Percentiles rank a stretch among this genome's conserved stretches.
phyloP scores from a whole-genome alignment of 345 rosid species.

The Lumnitzera littorea region DNA sequence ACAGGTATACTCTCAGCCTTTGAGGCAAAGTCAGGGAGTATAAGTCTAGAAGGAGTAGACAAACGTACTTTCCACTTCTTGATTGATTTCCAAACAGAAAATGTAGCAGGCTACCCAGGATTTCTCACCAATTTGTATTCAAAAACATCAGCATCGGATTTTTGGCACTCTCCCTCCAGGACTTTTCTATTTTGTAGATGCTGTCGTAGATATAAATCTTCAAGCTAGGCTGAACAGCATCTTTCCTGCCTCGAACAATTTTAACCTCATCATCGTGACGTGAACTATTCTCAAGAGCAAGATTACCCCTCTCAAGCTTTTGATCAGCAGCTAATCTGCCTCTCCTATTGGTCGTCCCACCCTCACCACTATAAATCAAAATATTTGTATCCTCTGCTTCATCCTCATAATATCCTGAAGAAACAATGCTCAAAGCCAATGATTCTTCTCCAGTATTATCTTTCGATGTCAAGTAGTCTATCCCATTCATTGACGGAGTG shows the following conservation, averaged over 20 bases:
- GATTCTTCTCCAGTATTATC: conserved; percentile 43
- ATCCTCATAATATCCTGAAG: conserved; percentile 72
- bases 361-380: conserved; percentile 71
- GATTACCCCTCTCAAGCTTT: conserved; percentile 86
- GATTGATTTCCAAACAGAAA: conserved; percentile 54
- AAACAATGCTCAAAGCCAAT: conserved; percentile 66
- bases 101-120: conserved; percentile 62
- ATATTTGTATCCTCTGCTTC: conserved; percentile 53
- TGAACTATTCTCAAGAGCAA: conserved; percentile 70
- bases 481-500: conserved; percentile 76
- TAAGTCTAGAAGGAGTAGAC: conserved; percentile 41
- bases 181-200: conserved; percentile 52
- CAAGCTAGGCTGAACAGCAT: conserved; percentile 25
- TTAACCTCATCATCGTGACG: conserved; percentile 56
- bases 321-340: conserved; percentile 52
- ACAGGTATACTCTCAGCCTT: conserved; percentile 72
- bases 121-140: conserved; percentile 59
- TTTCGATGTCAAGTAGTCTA: conserved; percentile 53
- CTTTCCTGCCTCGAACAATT: conserved; percentile 64
- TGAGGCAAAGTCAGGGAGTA: conserved; percentile 67
- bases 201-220: conserved; percentile 72
- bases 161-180: conserved; percentile 72
- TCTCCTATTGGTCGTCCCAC: conserved; percentile 36
- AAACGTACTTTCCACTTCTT: conserved; percentile 56
- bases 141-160: conserved; percentile 54